Evolutionary conservation across 345 rosid genomes (phyloP).

Genomic region (Salix exigua): DNA sequence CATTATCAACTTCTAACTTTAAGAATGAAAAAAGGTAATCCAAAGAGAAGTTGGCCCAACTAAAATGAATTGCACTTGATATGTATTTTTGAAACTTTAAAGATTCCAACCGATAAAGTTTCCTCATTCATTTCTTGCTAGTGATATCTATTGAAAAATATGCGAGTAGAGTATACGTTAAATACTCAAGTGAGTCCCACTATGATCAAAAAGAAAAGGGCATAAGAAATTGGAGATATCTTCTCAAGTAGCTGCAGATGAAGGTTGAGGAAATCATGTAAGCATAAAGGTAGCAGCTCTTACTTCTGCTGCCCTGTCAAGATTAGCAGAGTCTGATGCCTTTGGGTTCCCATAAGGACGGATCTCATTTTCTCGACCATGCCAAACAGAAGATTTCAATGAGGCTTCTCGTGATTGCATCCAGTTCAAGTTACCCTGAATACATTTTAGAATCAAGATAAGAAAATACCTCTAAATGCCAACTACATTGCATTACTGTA

Average conservation of each 20-base stretch:
- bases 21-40: neutral
- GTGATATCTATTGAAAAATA: neutral
- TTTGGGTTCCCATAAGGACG: conserved; percentile 92
- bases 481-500: neutral
- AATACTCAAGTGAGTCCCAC: neutral
- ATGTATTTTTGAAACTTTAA: neutral
- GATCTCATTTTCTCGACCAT: conserved; percentile 89
- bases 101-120: neutral
- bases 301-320: conserved; percentile 98
- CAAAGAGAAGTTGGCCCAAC: neutral
- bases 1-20: neutral
- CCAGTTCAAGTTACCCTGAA: conserved; percentile 98
- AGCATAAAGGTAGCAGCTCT: conserved; percentile 19
- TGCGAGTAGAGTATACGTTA: neutral
- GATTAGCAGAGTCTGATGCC: conserved; percentile 97
- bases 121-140: neutral
- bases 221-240: neutral
- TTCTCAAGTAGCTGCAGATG: neutral
- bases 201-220: neutral
- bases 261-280: neutral
- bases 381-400: conserved; percentile 90
- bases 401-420: conserved; percentile 97
- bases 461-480: conserved; percentile 8
- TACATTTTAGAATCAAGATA: conserved; percentile 4
- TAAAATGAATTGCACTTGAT: neutral